Conservation (phyloP, 1,284 basidiomycete genomes). For the Peniophora sp. region DNA sequence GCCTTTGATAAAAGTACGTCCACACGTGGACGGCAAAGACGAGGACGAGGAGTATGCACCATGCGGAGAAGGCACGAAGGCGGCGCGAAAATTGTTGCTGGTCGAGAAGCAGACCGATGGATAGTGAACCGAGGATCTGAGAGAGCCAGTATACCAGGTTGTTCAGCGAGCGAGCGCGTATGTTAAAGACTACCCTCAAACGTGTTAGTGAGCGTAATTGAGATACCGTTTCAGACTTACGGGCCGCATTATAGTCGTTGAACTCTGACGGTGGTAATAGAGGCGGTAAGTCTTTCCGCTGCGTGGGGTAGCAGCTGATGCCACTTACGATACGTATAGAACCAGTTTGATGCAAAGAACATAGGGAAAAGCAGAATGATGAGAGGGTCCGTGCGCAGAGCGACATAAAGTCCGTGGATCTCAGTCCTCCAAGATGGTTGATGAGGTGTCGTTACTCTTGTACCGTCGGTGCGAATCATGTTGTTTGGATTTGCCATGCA, state of each 20-base stretch:
- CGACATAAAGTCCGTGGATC: constrained; percentile 41
- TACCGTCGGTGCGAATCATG: constrained; percentile 70
- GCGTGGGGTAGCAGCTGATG: neutral
- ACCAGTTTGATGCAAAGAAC: constrained; percentile 69
- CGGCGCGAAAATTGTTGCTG: constrained; percentile 44
- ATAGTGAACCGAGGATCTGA: constrained; percentile 57
- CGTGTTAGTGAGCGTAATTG: no score
- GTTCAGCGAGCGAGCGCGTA: constrained; percentile 58
- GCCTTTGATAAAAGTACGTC: constrained; percentile 68
- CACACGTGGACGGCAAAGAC: constrained; percentile 62
- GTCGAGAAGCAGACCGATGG: constrained; percentile 60
- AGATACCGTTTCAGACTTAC: no score
- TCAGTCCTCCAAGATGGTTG: constrained; percentile 67
- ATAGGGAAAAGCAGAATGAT: constrained; percentile 40
- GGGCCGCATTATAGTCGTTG: constrained; percentile 54
- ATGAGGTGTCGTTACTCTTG: constrained; percentile 46
- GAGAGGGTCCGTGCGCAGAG: constrained; percentile 39
- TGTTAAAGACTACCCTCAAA: constrained; percentile 42
- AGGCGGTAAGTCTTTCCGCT: neutral
- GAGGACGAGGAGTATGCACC: constrained; percentile 49
- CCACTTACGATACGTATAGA: constrained; percentile 64
- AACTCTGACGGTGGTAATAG: constrained; percentile 35
- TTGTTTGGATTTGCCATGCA: constrained; percentile 61
- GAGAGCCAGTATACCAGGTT: constrained; percentile 64
- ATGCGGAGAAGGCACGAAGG: constrained; percentile 55